Evolutionary conservation across 2,329 filamentous ascomycete species (phyloP).

Genomic region (Cladophialophora psammophila): DNA sequence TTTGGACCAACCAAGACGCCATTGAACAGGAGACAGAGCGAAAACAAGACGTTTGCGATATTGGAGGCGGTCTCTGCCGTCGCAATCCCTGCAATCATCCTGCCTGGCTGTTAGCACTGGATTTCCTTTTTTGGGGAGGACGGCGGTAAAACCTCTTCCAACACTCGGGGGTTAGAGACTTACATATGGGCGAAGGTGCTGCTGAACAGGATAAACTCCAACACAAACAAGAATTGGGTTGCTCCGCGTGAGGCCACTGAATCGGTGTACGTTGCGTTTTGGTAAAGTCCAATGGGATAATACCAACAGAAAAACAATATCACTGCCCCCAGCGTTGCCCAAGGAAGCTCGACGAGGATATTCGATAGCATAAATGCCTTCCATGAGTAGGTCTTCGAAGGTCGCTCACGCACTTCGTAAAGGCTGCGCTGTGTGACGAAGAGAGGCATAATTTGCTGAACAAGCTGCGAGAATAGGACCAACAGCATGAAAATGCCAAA

Average conservation of each 20-base stretch:
- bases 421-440: constrained; percentile 66
- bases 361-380: constrained; percentile 75
- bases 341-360: constrained; percentile 75
- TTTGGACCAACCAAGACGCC: constrained; percentile 50
- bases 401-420: constrained; percentile 67
- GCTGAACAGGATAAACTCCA: constrained; percentile 73
- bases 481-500: constrained; percentile 42
- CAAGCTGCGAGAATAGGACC: constrained; percentile 39
- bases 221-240: constrained; percentile 70
- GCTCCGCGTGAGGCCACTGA: constrained; percentile 74
- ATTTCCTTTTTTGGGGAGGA: constrained; percentile 46
- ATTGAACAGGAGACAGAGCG: constrained; percentile 67
- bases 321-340: constrained; percentile 67
- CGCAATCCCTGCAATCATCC: constrained; percentile 75
- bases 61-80: constrained; percentile 72
- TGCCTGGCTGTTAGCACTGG: neutral
- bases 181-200: constrained; percentile 74
- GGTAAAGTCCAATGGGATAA: constrained; percentile 65
- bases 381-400: constrained; percentile 78
- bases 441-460: constrained; percentile 62
- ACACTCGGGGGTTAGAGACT: neutral
- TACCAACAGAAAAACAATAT: constrained; percentile 72
- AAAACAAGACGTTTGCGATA: constrained; percentile 66
- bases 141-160: neutral
- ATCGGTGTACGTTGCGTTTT: constrained; percentile 63